Base-by-base conservation (phyloP, 1,284 basidiomycete genomes). In the Sporisorium iseilematis-ciliati region DNA sequence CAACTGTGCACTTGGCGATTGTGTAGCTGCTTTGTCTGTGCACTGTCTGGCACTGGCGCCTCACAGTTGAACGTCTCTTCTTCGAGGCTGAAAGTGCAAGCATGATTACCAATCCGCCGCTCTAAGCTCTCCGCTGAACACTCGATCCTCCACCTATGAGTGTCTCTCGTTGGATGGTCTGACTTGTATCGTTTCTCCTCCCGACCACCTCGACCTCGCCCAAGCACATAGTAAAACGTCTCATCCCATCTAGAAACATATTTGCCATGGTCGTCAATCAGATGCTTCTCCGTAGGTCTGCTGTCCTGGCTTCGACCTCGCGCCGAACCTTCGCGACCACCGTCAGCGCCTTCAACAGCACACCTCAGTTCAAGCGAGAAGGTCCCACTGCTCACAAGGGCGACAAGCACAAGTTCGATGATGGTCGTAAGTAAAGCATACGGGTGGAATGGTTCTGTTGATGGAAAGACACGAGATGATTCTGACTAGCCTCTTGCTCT, bases 351-450 rank as follows among this genome's bases (percentile, higher is more conserved):
- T 53, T 57, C 61, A 65, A 69, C 23, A 33, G 8, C 16, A 38
- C 35, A 3, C 74, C 74, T 25, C 46, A 64, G 29, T 31, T 72
- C 38, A 76, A 68, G 46, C 65, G 74, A 14, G 58, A 76, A 46
- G 74, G 74, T 25, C 74, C 74, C 3, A 41, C 68, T 3, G 74
- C 65, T 16, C 53, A 11, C 40, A 71, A 71, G 42, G 46, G 53
- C 33, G 65, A 76, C 58, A 59, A 57, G 57, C 33, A 51, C 61
- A 64, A 60, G 41, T 76, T 76, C 42, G 74, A 76, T 33, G 48
- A 75, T 54, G 72, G 66, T 50, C 56, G 65, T 69, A 41, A 69
- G 70, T 73, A 49, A 33, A 7, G 4, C 1, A 4, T 18, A 7
- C 53, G 8, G 7, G 33, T 16, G 23, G 12, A 18, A 2, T 41